Evolutionary conservation across 73 alveolate species (phyloP).

Genomic region (Paraurostyla sp.): DNA sequence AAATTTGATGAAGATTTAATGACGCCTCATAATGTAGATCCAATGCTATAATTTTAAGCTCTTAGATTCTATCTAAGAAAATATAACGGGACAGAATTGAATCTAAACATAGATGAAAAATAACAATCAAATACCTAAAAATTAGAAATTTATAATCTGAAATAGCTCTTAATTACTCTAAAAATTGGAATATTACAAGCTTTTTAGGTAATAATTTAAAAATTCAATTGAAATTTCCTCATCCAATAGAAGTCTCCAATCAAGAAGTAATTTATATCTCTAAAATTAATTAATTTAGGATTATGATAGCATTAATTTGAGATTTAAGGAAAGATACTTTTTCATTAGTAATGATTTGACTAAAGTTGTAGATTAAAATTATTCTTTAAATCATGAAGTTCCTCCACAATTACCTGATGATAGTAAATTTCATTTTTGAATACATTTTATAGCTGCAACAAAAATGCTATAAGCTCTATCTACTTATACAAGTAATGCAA

Average conservation of each 20-base stretch:
- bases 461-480: background rate
- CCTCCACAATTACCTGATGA: slow-evolving; percentile 7
- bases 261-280: background rate
- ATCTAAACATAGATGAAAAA: too few species aligned
- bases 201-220: background rate
- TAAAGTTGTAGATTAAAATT: background rate
- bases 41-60: background rate
- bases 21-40: background rate
- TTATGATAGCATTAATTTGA: background rate
- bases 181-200: slow-evolving; percentile 21
- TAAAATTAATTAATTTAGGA: background rate
- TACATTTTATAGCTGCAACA: background rate
- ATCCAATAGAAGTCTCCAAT: background rate
- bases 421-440: background rate
- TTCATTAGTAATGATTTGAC: slow-evolving; percentile 11
- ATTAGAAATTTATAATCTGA: background rate
- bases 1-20: background rate
- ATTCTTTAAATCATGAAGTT: background rate
- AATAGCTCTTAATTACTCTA: background rate
- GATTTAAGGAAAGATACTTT: slow-evolving; percentile 12
- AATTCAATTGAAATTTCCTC: background rate
- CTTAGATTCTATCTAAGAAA: background rate
- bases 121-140: background rate
- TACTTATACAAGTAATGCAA: background rate
- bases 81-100: background rate